These are phyloP conservation scores for Monosporascus sp. DNA, from an alignment of 2,329 filamentous ascomycete species.

Conservation along the genomic window DNA sequence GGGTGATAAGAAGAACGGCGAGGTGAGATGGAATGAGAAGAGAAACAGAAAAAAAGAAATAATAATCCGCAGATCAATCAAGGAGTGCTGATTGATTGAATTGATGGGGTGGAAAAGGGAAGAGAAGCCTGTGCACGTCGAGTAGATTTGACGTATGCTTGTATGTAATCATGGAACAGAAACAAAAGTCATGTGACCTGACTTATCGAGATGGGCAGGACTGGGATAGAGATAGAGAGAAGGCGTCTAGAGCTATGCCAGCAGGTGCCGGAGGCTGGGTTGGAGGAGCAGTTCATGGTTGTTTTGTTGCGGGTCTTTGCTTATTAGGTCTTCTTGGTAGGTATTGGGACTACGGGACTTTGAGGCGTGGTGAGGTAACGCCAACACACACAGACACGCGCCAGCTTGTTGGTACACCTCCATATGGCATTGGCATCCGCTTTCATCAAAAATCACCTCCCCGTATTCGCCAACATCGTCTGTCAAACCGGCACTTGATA, in stretches of 20 bases:
- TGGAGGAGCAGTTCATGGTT: neutral
- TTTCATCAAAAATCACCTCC: conserved; percentile 6
- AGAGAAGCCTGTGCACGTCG: conserved; percentile 16
- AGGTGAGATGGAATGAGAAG: conserved; percentile 1
- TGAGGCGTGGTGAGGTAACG: conserved; percentile 14
- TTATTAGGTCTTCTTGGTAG: conserved; percentile 1
- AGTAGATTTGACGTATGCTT: conserved; percentile 1
- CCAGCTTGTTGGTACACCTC: neutral
- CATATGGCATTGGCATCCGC: conserved; percentile 9
- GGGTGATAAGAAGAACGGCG: neutral
- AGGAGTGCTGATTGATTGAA: neutral
- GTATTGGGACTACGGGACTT: conserved; percentile 6
- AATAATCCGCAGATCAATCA: conserved; percentile 11
- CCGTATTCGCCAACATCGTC: neutral
- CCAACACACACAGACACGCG: conserved; percentile 10
- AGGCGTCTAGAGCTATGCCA: neutral
- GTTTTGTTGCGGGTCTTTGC: neutral
- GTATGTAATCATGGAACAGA: conserved; percentile 1
- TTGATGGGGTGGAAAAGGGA: conserved; percentile 13
- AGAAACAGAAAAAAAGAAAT: conserved; percentile 8
- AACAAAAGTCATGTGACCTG: neutral
- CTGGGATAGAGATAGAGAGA: neutral
- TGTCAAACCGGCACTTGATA: neutral
- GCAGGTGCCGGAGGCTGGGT: neutral
- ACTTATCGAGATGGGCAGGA: neutral